phyloP scores from a whole-genome alignment of 2,329 filamentous ascomycete genomes.

The Fusarium euwallaceae region DNA sequence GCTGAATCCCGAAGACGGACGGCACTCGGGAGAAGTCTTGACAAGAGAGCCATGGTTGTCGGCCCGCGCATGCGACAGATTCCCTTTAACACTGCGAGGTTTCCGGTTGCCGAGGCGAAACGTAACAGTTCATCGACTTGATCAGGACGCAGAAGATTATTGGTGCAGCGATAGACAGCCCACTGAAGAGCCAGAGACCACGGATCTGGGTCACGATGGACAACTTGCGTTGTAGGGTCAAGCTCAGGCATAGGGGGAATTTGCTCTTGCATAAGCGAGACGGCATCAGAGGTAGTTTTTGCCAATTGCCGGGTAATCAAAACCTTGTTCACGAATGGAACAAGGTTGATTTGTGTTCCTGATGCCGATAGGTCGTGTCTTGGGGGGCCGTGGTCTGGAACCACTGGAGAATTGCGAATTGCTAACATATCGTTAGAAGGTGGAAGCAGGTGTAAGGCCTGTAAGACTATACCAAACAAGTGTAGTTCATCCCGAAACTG shows the following conservation, averaged over 20 bases:
- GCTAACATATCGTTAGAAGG: no score
- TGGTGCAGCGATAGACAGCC: not conserved
- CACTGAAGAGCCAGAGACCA: not conserved
- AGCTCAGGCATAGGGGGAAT: not conserved
- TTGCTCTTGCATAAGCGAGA: not conserved
- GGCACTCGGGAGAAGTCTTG: not conserved
- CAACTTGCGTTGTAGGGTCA: not conserved
- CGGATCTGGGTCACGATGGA: not conserved
- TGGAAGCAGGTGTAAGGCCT: no score
- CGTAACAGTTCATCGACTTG: not conserved
- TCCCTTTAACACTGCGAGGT: not conserved
- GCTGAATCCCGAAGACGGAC: not conserved
- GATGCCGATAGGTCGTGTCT: not conserved
- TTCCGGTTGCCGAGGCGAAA: not conserved
- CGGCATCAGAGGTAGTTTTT: not conserved
- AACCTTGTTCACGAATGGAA: not conserved
- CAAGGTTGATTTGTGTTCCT: not conserved
- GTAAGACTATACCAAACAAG: no score
- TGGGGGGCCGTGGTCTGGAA: not conserved
- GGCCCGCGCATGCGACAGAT: not conserved
- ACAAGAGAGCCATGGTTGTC: not conserved
- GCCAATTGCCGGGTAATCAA: not conserved
- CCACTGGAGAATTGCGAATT: not conserved
- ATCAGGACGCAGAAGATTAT: not conserved
- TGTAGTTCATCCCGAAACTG: not conserved